Evolutionary conservation across 257 asterid species (phyloP), one percentile per base, ranked within the genome.

Genomic region (Plantago elongata): DNA sequence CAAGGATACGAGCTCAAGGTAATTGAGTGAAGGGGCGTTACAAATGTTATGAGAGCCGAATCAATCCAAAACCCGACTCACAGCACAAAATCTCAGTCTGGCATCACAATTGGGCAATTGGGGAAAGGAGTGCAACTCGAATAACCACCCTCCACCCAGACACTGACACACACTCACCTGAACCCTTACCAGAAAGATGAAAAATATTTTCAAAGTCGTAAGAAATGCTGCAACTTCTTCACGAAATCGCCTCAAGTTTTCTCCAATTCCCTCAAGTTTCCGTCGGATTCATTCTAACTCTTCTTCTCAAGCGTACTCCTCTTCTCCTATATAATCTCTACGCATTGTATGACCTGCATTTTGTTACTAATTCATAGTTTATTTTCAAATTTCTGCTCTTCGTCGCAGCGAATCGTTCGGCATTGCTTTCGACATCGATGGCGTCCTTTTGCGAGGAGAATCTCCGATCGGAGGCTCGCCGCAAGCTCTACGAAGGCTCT

Each of bases 361-460:
- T 5, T 17, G 6, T 15, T 22, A 22, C 27, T 22, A 11, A 50
- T 46, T 64, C 45, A 52, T 54, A 54, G 14, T 22, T 29, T 56
- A 4, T 10, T 29, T 11, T 47, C 57, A 16, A 30, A 49, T 45
- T 10, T 1, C 15, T 17, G 27, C 8, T 68, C 48, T 63, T 61
- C 60, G 34, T 68, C 13, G 57, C 69, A 76, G 81, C 54, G 58
- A 79, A 18, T 72, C 89, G 37, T 89, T 89, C 43, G 97, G 96
- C 74, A 80, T 92, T 69, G 97, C 97, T 1, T 89, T 92, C 68
- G 97, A 92, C 81, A 89, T 92, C 44, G 99, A 92, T 44, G 99
- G 99, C 77, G 97, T 92, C 68, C 70, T 92, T 69, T 82, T 92
- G 30, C 85, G 88, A 1, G 97, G 97, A 18, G 78, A 75, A 42